Percentiles rank a stretch among this genome's conserved stretches.
Conservation (phyloP, 2,329 filamentous ascomycete genomes). For the Dissoconium aciculare region DNA sequence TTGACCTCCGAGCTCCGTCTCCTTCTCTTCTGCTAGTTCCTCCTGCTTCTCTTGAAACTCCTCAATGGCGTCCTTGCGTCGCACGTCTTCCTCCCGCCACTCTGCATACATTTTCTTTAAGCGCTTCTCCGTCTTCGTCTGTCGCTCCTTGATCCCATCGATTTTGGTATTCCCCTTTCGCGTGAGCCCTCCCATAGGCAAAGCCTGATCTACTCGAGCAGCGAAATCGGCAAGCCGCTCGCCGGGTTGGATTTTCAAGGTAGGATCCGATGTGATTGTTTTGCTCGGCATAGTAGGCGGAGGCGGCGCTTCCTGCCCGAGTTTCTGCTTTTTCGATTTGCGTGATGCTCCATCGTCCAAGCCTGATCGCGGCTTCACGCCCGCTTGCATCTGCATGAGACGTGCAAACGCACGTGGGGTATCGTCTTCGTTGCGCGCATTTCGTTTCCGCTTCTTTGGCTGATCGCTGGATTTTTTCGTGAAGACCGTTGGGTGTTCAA, state of each 20-base stretch:
- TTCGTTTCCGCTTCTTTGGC: conserved; percentile 21
- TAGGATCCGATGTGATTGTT: conserved; percentile 15
- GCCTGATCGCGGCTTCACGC: conserved; percentile 44
- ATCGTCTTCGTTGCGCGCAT: conserved; percentile 47
- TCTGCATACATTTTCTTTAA: conserved; percentile 47
- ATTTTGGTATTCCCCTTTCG: conserved; percentile 48
- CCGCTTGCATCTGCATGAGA: conserved; percentile 56
- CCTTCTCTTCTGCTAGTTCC: conserved; percentile 44
- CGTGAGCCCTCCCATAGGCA: conserved; percentile 57
- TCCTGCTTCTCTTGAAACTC: conserved; percentile 53
- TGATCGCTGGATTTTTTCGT: conserved; percentile 13
- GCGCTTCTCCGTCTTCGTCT: conserved; percentile 71
- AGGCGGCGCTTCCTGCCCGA: conserved; percentile 9
- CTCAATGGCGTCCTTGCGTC: conserved; percentile 61
- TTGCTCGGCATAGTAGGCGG: conserved; percentile 6
- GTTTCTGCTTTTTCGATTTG: conserved; percentile 37
- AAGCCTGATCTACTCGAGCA: conserved; percentile 65
- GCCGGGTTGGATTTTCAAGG: conserved; percentile 63
- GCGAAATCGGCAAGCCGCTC: conserved; percentile 72
- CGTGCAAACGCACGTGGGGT: conserved; percentile 77
- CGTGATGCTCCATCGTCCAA: conserved; percentile 53
- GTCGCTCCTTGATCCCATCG: conserved; percentile 48
- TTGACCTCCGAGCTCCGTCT: conserved; percentile 49
- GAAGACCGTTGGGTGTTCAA: conserved; percentile 27
- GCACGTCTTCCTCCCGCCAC: conserved; percentile 63